Conservation (phyloP, 306 rosid species). For the Lathyrus aphaca region DNA sequence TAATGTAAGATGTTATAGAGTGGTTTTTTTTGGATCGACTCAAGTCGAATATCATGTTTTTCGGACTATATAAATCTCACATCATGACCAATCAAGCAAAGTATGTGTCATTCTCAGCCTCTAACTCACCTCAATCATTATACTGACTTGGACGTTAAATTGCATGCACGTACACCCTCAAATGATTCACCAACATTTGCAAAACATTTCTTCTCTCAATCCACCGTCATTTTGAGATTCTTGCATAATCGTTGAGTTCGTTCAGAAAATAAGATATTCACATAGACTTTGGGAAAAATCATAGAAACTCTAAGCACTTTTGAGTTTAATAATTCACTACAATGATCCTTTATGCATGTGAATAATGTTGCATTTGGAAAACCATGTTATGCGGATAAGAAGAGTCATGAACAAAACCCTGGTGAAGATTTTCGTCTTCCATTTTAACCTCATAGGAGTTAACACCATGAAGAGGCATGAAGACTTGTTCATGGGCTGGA, state of each 20-base stretch:
- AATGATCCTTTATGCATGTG: constrained; percentile 44
- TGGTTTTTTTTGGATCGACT: background rate
- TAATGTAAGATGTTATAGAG: constrained; percentile 27
- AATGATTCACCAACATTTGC: background rate
- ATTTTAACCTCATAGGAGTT: constrained; percentile 57
- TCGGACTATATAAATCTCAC: background rate
- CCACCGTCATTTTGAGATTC: background rate
- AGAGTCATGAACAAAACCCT: constrained; percentile 53
- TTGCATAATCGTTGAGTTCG: background rate
- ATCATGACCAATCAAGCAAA: background rate
- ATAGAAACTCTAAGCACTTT: constrained; percentile 37
- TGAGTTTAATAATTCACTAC: constrained; percentile 36
- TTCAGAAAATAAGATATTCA: constrained; percentile 44
- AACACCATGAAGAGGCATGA: constrained; percentile 56
- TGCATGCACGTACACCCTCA: background rate
- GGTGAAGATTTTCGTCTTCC: constrained; percentile 56
- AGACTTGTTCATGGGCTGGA: constrained; percentile 52
- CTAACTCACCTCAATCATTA: background rate
- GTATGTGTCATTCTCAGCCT: background rate
- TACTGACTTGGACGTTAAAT: background rate
- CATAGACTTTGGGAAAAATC: constrained; percentile 46
- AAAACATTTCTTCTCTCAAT: background rate
- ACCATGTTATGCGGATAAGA: constrained; percentile 65
- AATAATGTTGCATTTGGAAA: constrained; percentile 70
- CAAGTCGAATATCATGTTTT: background rate